phyloP scores from a whole-genome alignment of 2,329 filamentous ascomycete species.

The Fusarium liriodendri region DNA sequence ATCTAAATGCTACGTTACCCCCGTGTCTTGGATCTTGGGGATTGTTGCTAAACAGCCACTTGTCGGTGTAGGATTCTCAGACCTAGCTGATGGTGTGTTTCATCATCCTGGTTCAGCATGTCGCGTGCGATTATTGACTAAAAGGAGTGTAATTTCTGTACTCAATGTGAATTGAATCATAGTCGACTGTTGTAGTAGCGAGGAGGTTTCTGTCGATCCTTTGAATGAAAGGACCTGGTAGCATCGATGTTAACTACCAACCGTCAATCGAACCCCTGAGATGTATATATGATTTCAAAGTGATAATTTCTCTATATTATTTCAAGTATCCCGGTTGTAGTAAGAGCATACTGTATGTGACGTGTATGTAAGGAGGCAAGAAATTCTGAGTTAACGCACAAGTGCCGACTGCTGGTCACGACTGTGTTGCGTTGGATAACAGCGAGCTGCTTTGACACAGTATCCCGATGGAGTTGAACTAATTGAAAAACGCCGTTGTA shows the following conservation, averaged over 20 bases:
- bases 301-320: background rate
- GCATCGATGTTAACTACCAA: background rate
- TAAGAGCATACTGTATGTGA: no score
- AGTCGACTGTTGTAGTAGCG: background rate
- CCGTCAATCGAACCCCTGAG: background rate
- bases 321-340: no score
- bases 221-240: background rate
- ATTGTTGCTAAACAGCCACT: background rate
- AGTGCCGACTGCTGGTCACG: background rate
- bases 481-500: background rate
- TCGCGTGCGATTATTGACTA: background rate
- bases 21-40: background rate
- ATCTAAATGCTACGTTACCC: background rate
- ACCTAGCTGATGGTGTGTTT: background rate
- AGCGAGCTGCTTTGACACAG: background rate
- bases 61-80: background rate
- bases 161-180: no score
- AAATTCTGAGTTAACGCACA: background rate
- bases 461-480: background rate
- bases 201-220: background rate
- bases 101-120: background rate
- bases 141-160: background rate
- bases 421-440: background rate
- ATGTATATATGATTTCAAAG: background rate
- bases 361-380: background rate